These are phyloP conservation scores for Sechiopsis laciniata DNA, from an alignment of 306 rosid genomes.

Conservation along the genomic window DNA sequence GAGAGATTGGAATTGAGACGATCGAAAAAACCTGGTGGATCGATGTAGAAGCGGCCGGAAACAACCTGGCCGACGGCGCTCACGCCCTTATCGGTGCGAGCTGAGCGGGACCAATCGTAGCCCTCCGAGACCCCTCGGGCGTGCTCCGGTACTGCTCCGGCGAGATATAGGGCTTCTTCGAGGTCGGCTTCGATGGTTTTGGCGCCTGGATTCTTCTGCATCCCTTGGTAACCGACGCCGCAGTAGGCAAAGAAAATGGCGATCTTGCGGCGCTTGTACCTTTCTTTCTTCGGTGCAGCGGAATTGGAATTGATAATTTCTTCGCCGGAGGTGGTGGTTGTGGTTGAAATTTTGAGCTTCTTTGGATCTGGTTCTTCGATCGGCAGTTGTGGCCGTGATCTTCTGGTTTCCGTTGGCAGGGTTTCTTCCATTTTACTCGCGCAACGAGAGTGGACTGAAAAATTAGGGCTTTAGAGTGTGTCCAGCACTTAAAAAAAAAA, in stretches of 20 bases:
- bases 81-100: constrained; percentile 94
- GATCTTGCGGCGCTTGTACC: constrained; percentile 75
- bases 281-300: constrained; percentile 31
- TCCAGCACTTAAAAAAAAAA: no score
- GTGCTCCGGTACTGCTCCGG: constrained; percentile 81
- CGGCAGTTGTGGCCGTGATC: constrained; percentile 24
- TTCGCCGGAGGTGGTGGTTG: constrained; percentile 65
- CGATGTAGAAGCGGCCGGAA: constrained; percentile 82
- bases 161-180: constrained; percentile 66
- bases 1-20: constrained; percentile 75
- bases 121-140: constrained; percentile 64
- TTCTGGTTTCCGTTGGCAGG: constrained; percentile 34
- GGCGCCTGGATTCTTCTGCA: constrained; percentile 97
- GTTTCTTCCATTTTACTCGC: constrained; percentile 43
- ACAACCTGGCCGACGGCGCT: constrained; percentile 96
- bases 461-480: no score
- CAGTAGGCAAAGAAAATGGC: constrained; percentile 85
- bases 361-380: constrained; percentile 45
- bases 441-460: no score
- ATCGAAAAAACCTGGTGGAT: constrained; percentile 83
- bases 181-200: constrained; percentile 93
- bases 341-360: constrained; percentile 70
- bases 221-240: constrained; percentile 96
- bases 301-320: constrained; percentile 35
- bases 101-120: constrained; percentile 89